These are phyloP conservation scores for Taxillus chinensis DNA, from an alignment of 164 flowering plant genomes.

Conservation along the genomic window DNA sequence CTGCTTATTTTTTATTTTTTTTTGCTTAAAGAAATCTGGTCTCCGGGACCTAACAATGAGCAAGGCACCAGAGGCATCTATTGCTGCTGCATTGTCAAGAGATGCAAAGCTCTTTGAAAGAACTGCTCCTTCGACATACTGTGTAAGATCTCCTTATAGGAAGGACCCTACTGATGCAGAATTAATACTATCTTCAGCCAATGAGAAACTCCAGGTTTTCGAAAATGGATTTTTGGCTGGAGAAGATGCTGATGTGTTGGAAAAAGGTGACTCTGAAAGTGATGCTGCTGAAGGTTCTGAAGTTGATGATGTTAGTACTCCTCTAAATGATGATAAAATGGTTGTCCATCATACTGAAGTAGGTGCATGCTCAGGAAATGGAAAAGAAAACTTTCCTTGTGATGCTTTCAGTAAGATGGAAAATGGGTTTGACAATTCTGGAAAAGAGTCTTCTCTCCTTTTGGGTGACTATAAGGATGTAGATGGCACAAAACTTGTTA, in stretches of 20 bases:
- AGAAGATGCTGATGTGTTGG: conserved; percentile 1
- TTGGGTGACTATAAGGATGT: not conserved
- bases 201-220: not conserved
- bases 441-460: not conserved
- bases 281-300: conserved; percentile 1
- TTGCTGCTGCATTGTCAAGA: conserved; percentile 5
- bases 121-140: conserved; percentile 1
- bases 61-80: conserved; percentile 7
- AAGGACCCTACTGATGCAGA: conserved; percentile 2
- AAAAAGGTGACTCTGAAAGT: not conserved
- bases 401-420: not conserved
- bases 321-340: too few species aligned
- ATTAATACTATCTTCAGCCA: not conserved
- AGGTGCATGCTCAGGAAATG: not conserved
- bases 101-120: conserved; percentile 4
- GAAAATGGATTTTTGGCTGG: not conserved
- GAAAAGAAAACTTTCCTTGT: not conserved
- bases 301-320: not conserved
- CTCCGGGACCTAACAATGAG: conserved; percentile 1
- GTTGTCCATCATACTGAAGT: not conserved
- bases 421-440: not conserved
- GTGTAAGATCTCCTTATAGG: conserved; percentile 1
- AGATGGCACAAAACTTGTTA: not conserved
- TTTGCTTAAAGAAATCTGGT: not conserved
- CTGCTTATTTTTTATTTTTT: not conserved